Conservation (phyloP, 345 rosid genomes). For the Arabidopsis arenosa region DNA sequence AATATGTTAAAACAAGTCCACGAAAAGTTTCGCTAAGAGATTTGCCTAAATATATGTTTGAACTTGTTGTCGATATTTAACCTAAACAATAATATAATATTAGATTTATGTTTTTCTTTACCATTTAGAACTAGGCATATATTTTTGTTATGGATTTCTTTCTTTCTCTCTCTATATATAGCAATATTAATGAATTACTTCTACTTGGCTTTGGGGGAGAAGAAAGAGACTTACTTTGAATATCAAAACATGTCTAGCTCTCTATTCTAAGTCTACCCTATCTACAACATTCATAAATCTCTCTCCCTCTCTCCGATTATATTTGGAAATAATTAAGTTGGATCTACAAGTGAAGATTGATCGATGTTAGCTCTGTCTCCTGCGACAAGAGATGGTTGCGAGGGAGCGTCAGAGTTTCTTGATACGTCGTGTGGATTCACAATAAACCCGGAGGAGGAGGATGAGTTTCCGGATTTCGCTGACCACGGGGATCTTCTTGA, state of each 20-base stretch:
- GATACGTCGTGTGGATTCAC: slow-evolving; percentile 47
- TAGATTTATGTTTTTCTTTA: background rate
- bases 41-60: background rate
- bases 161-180: background rate
- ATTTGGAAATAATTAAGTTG: background rate
- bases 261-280: slow-evolving; percentile 10
- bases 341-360: slow-evolving; percentile 27
- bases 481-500: slow-evolving; percentile 64
- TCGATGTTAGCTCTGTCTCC: slow-evolving; percentile 81
- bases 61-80: background rate
- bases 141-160: background rate
- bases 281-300: background rate
- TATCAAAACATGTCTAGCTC: slow-evolving; percentile 38
- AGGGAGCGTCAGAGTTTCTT: slow-evolving; percentile 52
- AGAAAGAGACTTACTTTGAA: slow-evolving; percentile 11
- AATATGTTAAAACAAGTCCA: no score
- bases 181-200: background rate
- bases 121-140: background rate
- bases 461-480: slow-evolving; percentile 62
- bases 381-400: slow-evolving; percentile 49
- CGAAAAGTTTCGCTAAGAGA: no score
- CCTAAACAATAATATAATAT: background rate
- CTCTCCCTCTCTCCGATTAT: background rate
- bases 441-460: slow-evolving; percentile 45
- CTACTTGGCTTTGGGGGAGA: slow-evolving; percentile 24